Evolutionary conservation across 148 eudicot genomes (phyloP).

Genomic region (Fagopyrum homotropicum): DNA sequence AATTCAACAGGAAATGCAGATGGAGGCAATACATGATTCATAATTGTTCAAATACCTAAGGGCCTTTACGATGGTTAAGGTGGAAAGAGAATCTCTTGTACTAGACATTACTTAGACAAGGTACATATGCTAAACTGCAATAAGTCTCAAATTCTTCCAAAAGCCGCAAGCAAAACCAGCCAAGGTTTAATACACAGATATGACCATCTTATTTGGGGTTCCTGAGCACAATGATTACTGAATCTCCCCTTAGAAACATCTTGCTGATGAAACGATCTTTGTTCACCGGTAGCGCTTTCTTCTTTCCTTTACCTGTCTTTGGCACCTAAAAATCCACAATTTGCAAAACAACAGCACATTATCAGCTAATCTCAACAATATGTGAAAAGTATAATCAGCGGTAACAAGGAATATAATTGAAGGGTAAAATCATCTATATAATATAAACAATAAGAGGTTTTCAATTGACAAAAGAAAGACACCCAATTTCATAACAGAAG

Average conservation of each 20-base stretch:
- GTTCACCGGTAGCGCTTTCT: slow-evolving; percentile 85
- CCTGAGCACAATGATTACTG: slow-evolving; percentile 84
- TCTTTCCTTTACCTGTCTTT: slow-evolving; percentile 95
- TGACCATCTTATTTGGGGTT: slow-evolving; percentile 55
- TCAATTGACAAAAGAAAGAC: not conserved
- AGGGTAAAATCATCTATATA: not conserved
- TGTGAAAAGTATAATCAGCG: not conserved
- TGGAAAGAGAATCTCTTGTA: not conserved
- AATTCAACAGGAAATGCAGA: not conserved
- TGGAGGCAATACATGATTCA: not conserved
- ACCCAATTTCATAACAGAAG: not conserved
- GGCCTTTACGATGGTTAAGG: not conserved
- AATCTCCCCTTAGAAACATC: slow-evolving; percentile 95
- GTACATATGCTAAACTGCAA: not conserved
- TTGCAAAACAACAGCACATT: not conserved
- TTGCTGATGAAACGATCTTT: slow-evolving; percentile 92
- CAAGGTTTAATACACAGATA: slow-evolving; percentile 3
- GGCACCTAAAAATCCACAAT: slow-evolving; percentile 43
- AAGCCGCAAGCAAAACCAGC: not conserved
- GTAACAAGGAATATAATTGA: not conserved
- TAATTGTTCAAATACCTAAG: slow-evolving; percentile 6
- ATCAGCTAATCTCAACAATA: not conserved
- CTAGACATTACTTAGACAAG: not conserved
- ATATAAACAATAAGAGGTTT: not conserved
- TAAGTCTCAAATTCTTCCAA: not conserved